phyloP scores from a whole-genome alignment of 2,329 filamentous ascomycete genomes.

The Ploettnerulaceae sp. region DNA sequence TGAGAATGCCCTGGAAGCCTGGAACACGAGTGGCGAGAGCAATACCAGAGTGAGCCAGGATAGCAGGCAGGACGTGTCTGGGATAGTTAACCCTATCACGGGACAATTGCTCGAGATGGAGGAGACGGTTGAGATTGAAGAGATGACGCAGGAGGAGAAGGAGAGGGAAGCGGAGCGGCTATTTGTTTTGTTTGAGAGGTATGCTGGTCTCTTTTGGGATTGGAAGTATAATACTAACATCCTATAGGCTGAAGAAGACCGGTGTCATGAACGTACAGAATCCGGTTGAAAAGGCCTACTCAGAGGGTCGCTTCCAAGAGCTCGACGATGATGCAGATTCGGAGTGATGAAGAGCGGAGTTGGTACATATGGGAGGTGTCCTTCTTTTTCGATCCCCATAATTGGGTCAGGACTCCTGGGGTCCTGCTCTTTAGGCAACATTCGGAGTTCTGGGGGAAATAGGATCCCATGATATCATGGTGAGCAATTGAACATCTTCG shows the following conservation, averaged over 20 bases:
- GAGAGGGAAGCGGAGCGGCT: conserved; percentile 59
- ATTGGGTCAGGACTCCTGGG: too few relatives aligned
- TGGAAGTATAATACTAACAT: conserved; percentile 9
- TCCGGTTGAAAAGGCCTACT: conserved; percentile 27
- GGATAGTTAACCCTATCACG: conserved; percentile 31
- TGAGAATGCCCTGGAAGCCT: conserved; percentile 55
- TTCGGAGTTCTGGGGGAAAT: too few relatives aligned
- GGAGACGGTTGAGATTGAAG: conserved; percentile 45
- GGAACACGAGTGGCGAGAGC: conserved; percentile 33
- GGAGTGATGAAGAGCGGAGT: conserved; percentile 17
- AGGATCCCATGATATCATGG: too few relatives aligned
- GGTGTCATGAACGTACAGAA: conserved; percentile 32
- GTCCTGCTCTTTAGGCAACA: too few relatives aligned
- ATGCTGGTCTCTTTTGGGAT: not conserved
- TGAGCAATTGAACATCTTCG: too few relatives aligned
- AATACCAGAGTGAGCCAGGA: conserved; percentile 26
- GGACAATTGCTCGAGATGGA: conserved; percentile 31
- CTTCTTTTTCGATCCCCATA: too few relatives aligned
- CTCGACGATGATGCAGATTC: conserved; percentile 31
- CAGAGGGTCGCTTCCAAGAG: conserved; percentile 31
- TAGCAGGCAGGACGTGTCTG: conserved; percentile 23
- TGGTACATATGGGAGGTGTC: too few relatives aligned
- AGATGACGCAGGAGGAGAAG: conserved; percentile 90
- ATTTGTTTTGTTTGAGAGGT: conserved; percentile 34
- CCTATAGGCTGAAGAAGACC: conserved; percentile 28